phyloP scores from a whole-genome alignment of 2,329 filamentous ascomycete genomes.

The Pseudocercospora fuligena region DNA sequence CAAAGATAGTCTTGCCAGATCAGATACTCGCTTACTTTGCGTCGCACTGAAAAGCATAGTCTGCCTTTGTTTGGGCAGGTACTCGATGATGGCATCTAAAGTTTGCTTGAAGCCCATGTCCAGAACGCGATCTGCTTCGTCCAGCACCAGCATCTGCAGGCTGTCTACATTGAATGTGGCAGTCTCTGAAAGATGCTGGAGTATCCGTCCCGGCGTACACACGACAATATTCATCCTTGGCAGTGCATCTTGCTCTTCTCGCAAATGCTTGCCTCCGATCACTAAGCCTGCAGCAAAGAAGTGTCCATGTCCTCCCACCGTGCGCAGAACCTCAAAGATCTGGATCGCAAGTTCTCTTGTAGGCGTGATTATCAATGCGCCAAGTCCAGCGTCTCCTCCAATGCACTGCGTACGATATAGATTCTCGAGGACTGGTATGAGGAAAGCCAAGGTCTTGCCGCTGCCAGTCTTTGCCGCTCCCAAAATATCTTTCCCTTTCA shows the following conservation, averaged over 20 bases:
- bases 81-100: conserved; percentile 90
- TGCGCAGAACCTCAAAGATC: conserved; percentile 92
- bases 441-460: conserved; percentile 92
- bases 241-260: conserved; percentile 83
- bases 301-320: conserved; percentile 82
- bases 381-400: conserved; percentile 81
- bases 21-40: conserved; percentile 91
- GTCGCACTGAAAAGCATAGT: conserved; percentile 90
- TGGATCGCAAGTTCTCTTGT: conserved; percentile 95
- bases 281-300: conserved; percentile 89
- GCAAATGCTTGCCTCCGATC: conserved; percentile 89
- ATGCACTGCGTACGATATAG: conserved; percentile 89
- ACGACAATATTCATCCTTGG: conserved; percentile 96
- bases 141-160: conserved; percentile 87
- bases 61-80: conserved; percentile 82
- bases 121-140: conserved; percentile 95
- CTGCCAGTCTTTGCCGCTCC: conserved; percentile 95
- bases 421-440: conserved; percentile 90
- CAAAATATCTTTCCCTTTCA: conserved; percentile 86
- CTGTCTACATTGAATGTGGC: conserved; percentile 88
- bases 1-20: conserved; percentile 85
- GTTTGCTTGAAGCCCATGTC: conserved; percentile 95
- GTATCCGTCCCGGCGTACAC: conserved; percentile 90
- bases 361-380: conserved; percentile 89
- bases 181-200: conserved; percentile 95